phyloP scores from a whole-genome alignment of 2,329 filamentous ascomycete species.

The Magnaporthales sp. region DNA sequence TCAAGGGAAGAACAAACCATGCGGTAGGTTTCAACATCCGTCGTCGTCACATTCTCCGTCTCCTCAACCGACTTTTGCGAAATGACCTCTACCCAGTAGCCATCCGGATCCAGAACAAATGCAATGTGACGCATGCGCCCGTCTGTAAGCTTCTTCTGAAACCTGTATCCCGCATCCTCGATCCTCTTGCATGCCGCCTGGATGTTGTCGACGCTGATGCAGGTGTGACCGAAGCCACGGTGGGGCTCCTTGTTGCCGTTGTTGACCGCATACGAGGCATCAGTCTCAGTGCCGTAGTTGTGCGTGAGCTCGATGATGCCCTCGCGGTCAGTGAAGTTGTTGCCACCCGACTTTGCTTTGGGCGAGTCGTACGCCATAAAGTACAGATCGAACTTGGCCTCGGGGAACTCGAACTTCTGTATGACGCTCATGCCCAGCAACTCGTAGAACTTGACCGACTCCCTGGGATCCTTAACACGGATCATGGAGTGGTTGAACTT shows the following conservation, averaged over 20 bases:
- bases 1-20: slow-evolving; percentile 34
- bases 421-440: slow-evolving; percentile 81
- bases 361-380: slow-evolving; percentile 85
- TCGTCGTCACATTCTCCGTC: slow-evolving; percentile 62
- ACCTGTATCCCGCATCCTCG: slow-evolving; percentile 82
- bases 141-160: slow-evolving; percentile 90
- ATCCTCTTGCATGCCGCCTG: slow-evolving; percentile 84
- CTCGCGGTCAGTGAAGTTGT: slow-evolving; percentile 70
- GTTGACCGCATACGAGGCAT: slow-evolving; percentile 69
- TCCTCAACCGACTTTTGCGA: slow-evolving; percentile 63
- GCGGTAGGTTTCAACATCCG: slow-evolving; percentile 67
- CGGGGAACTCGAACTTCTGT: slow-evolving; percentile 72
- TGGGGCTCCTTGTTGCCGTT: slow-evolving; percentile 89
- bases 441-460: slow-evolving; percentile 88
- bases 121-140: slow-evolving; percentile 83
- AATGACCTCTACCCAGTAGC: slow-evolving; percentile 80
- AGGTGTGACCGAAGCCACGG: slow-evolving; percentile 78
- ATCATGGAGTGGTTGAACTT: slow-evolving; percentile 90
- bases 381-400: slow-evolving; percentile 90
- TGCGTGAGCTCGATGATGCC: slow-evolving; percentile 81
- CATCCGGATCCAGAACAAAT: slow-evolving; percentile 82
- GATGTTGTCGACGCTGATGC: slow-evolving; percentile 74
- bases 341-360: slow-evolving; percentile 62
- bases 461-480: slow-evolving; percentile 88
- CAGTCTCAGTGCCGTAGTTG: slow-evolving; percentile 82